Evolutionary conservation across 23 red algal genomes (phyloP).

Genomic region (Gracilariopsis chorda): DNA sequence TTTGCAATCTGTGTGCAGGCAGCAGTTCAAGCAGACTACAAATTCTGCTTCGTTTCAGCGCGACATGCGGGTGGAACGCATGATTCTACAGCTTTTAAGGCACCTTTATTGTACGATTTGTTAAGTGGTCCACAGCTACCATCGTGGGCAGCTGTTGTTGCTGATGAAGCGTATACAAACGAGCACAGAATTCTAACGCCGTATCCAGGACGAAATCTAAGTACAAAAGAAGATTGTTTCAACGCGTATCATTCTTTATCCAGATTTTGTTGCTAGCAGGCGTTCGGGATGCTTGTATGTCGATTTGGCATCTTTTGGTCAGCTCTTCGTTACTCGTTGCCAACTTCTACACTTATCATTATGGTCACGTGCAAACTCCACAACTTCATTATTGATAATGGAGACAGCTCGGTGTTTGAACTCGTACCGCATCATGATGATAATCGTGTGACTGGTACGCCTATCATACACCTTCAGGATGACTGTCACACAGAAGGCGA

Average conservation of each 20-base stretch:
- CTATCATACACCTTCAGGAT: too few relatives aligned
- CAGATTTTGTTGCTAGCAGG: not conserved
- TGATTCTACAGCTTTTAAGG: constrained; percentile 24
- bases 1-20: constrained; percentile 28
- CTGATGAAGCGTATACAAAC: constrained; percentile 26
- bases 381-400: constrained; percentile 10
- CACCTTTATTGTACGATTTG: not conserved
- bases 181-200: not conserved
- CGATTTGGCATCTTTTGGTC: constrained; percentile 42
- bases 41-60: constrained; percentile 24
- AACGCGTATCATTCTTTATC: constrained; percentile 8
- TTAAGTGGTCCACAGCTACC: too few relatives aligned
- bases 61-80: not conserved
- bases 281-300: constrained; percentile 39
- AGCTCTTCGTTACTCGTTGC: not conserved
- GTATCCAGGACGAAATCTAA: not conserved
- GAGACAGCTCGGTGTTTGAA: constrained; percentile 1
- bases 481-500: too few relatives aligned
- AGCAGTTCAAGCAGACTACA: constrained; percentile 30
- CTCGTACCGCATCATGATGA: not conserved
- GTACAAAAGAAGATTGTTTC: not conserved
- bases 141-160: not conserved
- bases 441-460: constrained; percentile 25
- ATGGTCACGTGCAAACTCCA: constrained; percentile 27
- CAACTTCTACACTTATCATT: not conserved